Base-by-base conservation (phyloP, 345 rosid species). In the Carallia pectinifolia region DNA sequence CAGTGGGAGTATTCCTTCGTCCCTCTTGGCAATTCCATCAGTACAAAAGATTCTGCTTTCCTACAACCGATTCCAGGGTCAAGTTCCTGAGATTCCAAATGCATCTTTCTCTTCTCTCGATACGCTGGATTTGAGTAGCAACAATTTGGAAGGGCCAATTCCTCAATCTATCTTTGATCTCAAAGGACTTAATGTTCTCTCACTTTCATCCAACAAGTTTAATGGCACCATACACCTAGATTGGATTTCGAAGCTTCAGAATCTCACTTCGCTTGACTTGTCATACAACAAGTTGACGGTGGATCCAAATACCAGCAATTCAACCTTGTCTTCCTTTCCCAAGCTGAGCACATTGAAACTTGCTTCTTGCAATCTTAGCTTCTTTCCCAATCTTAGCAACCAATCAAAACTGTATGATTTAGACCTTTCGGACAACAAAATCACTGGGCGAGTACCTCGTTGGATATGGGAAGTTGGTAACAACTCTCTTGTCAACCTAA, bases 351-450 rank as follows among this genome's bases (percentile, higher is more conserved):
- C 70, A 30, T 30, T 86, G 7, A 79, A 18, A 54, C 61, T 86
- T 77, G 86, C 83, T 58, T 80, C 87, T 2, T 80, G 90, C 76
- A 80, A 79, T 1, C 56, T 86, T 19, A 63, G 1, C 0, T 8
- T 0, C 17, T 60, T 82, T 5, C 88, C 90, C 0, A 61, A 69
- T 0, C 65, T 87, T 6, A 67, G 58, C 17, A 69, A 27, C 52
- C 85, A 76, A 37, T 13, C 50, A 34, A 44, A 0, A 6, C 27
- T 86, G 16, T 0, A 0, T 2, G 0, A 19, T 54, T 9, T 54
- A 19, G 58, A 54, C 58, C 58, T 54, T 19, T 54, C 58, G 1
- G 58, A 54, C 13, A 54, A 54, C 58, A n/a, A 54, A 19, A 54
- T 54, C 58, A 19, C 0, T 0, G 58, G 58, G 30, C 7, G 30